A percentile compares a stretch with the other conserved stretches of the same genome.
phyloP scores from a whole-genome alignment of 768 basidiomycete species.

The Ramaria sp. region DNA sequence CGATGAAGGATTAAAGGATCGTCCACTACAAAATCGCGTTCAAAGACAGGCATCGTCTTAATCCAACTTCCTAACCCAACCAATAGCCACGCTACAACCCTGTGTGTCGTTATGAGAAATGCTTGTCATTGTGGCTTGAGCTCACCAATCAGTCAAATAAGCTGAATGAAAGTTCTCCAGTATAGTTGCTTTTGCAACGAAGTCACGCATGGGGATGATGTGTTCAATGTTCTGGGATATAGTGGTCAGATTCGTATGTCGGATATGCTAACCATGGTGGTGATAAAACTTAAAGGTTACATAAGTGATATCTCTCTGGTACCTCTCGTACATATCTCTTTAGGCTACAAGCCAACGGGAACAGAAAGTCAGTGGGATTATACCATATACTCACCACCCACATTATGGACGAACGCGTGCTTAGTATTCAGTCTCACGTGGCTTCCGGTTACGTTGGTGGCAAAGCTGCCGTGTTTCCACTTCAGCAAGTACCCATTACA shows the following conservation, averaged over 20 bases:
- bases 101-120: neutral
- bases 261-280: no score
- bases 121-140: neutral
- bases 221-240: no score
- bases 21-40: conserved; percentile 36
- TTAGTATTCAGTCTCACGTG: conserved; percentile 92
- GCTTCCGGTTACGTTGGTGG: conserved; percentile 89
- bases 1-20: conserved; percentile 45
- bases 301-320: neutral
- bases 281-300: neutral
- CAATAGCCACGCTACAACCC: conserved; percentile 6
- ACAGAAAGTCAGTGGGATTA: no score
- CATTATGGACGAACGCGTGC: conserved; percentile 40
- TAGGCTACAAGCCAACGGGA: neutral
- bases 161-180: neutral
- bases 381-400: neutral
- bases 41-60: conserved; percentile 28
- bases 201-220: no score
- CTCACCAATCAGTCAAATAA: neutral
- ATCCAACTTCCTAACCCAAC: conserved; percentile 3
- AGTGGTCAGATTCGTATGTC: no score
- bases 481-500: conserved; percentile 41
- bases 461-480: conserved; percentile 67
- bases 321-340: neutral
- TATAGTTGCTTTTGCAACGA: no score